Percentiles rank a stretch among this genome's conserved stretches.
Evolutionary conservation across 441 rosid genomes (phyloP).

Genomic region (Sinapis alba): DNA sequence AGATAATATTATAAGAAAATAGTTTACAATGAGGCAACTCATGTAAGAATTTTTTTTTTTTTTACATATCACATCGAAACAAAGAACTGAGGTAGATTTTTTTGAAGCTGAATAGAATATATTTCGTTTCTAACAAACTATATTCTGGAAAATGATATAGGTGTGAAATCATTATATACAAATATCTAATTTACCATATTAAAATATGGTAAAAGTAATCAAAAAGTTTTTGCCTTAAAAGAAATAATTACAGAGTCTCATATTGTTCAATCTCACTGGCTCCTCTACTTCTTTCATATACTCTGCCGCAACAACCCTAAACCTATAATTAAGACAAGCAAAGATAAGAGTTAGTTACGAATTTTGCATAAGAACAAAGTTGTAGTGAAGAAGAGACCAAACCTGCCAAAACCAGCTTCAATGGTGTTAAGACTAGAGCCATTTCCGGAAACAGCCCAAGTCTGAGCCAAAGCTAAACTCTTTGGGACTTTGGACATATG

Average conservation of each 20-base stretch:
- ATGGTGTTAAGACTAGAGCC: slow-evolving; percentile 50
- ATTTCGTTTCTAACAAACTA: not conserved
- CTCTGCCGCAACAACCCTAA: slow-evolving; percentile 52
- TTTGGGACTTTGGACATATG: slow-evolving; percentile 44
- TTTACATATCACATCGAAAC: not conserved
- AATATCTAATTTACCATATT: not conserved
- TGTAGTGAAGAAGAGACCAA: not conserved
- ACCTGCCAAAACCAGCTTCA: too few relatives aligned
- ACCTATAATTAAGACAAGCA: slow-evolving; percentile 8
- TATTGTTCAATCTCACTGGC: slow-evolving; percentile 67
- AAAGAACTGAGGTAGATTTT: not conserved
- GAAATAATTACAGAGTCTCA: slow-evolving; percentile 50
- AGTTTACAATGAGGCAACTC: not conserved
- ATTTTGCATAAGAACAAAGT: not conserved
- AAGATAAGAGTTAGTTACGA: not conserved
- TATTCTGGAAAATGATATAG: not conserved
- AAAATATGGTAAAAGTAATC: too few relatives aligned
- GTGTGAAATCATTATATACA: not conserved
- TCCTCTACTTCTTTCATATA: slow-evolving; percentile 45
- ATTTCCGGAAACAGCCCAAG: slow-evolving; percentile 53
- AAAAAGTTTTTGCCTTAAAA: too few relatives aligned
- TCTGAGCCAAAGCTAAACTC: slow-evolving; percentile 62
- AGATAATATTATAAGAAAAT: not conserved
- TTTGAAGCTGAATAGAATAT: not conserved
- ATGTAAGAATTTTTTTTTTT: not conserved